Conservation (phyloP, 2,329 filamentous ascomycete genomes). For the Apiospora hydei region DNA sequence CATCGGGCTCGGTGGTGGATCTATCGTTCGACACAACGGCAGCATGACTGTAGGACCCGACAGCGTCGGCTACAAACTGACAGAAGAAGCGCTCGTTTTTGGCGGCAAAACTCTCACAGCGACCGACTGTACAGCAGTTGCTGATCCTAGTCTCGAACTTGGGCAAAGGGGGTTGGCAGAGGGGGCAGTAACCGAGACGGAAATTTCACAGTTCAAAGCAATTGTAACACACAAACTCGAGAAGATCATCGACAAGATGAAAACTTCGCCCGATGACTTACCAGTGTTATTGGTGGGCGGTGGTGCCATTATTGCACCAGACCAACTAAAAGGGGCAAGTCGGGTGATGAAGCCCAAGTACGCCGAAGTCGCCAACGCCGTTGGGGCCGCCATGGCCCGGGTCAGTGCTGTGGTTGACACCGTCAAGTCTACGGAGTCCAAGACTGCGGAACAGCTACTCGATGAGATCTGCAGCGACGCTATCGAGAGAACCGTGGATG, state of each 20-base stretch:
- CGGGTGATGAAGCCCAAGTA: slow-evolving; percentile 63
- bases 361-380: slow-evolving; percentile 69
- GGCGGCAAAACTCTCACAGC: slow-evolving; percentile 64
- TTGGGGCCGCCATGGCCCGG: slow-evolving; percentile 68
- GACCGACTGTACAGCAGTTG: slow-evolving; percentile 60
- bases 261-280: slow-evolving; percentile 65
- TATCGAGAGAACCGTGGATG: slow-evolving; percentile 51
- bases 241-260: slow-evolving; percentile 64
- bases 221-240: slow-evolving; percentile 40
- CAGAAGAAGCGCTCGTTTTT: slow-evolving; percentile 62
- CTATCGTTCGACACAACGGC: slow-evolving; percentile 54
- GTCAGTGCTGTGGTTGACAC: slow-evolving; percentile 63
- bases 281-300: slow-evolving; percentile 70
- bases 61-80: slow-evolving; percentile 66
- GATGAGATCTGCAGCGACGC: slow-evolving; percentile 49
- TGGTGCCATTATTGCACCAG: slow-evolving; percentile 65
- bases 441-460: slow-evolving; percentile 46
- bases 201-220: slow-evolving; percentile 35
- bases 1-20: slow-evolving; percentile 66
- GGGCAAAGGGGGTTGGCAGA: slow-evolving; percentile 46
- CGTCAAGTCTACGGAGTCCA: slow-evolving; percentile 55
- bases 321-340: slow-evolving; percentile 62
- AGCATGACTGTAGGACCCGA: slow-evolving; percentile 63
- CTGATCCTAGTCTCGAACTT: slow-evolving; percentile 44
- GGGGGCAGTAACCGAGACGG: slow-evolving; percentile 35